phyloP scores from a whole-genome alignment of 192 early-diverging fungal species.

The Gaertneriomyces sp. region DNA sequence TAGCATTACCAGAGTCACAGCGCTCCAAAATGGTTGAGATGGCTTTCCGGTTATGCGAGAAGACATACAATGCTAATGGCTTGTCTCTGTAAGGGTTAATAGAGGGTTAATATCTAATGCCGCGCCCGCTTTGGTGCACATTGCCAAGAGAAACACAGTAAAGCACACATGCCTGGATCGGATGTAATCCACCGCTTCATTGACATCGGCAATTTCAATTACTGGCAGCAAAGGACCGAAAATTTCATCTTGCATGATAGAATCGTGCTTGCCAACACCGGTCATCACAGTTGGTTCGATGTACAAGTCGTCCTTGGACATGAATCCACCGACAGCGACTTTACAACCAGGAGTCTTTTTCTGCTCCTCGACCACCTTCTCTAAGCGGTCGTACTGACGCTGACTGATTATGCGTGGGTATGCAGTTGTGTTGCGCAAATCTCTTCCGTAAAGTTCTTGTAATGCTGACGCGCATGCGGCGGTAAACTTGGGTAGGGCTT shows the following conservation, averaged over 20 bases:
- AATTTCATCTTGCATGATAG: conserved; percentile 75
- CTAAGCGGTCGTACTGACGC: conserved; percentile 69
- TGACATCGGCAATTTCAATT: conserved; percentile 39
- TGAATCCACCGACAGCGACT: conserved; percentile 53
- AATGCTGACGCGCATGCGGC: conserved; percentile 44
- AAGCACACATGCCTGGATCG: conserved; percentile 18
- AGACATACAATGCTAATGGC: conserved; percentile 81
- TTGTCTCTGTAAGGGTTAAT: conserved; percentile 37
- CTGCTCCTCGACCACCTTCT: conserved; percentile 47
- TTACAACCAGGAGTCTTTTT: conserved; percentile 24
- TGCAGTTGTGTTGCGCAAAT: conserved; percentile 46
- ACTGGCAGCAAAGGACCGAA: conserved; percentile 92
- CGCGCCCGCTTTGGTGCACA: not conserved
- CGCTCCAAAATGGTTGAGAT: conserved; percentile 58
- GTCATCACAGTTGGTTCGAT: conserved; percentile 81
- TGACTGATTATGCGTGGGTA: conserved; percentile 71
- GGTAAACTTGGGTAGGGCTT: conserved; percentile 56
- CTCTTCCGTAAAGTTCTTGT: conserved; percentile 26
- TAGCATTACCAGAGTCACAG: conserved; percentile 71
- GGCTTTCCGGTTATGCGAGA: conserved; percentile 48
- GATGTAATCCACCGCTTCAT: conserved; percentile 39
- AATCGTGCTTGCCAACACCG: conserved; percentile 53
- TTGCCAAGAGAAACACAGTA: not conserved
- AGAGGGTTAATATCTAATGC: not conserved
- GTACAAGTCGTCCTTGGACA: conserved; percentile 60